These are phyloP conservation scores for Salix koriyanagi DNA, from an alignment of 345 rosid species.

Conservation along the genomic window DNA sequence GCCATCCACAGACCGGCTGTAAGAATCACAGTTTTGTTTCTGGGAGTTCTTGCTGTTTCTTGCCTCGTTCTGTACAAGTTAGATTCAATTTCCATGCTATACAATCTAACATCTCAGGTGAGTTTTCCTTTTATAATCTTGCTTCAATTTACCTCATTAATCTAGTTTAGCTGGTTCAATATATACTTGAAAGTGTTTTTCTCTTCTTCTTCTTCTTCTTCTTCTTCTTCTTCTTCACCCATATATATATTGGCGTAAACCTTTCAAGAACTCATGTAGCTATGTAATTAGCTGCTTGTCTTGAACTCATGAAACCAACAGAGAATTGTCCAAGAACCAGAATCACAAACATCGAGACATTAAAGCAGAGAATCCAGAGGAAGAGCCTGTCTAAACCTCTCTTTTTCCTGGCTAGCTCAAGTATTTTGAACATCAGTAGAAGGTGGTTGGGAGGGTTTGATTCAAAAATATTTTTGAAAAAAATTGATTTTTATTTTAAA, in stretches of 20 bases:
- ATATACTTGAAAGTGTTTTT: neutral
- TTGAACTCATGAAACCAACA: neutral
- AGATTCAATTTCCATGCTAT: neutral
- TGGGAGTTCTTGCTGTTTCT: neutral
- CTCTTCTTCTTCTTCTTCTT: neutral
- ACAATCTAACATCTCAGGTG: neutral
- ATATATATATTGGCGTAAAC: too few relatives aligned
- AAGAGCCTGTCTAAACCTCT: neutral
- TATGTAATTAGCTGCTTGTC: too few relatives aligned
- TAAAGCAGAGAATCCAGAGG: neutral
- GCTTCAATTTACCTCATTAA: neutral
- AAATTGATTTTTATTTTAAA: too few relatives aligned
- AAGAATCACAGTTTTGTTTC: constrained; percentile 2
- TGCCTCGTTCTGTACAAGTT: constrained; percentile 6
- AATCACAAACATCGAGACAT: neutral
- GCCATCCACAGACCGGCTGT: neutral
- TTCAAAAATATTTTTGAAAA: too few relatives aligned
- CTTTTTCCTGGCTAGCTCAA: neutral
- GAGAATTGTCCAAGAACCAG: neutral
- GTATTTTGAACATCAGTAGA: neutral
- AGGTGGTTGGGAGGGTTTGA: too few relatives aligned
- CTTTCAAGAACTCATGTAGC: too few relatives aligned
- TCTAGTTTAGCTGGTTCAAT: neutral
- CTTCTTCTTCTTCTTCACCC: neutral
- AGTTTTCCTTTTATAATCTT: neutral